phyloP scores from a whole-genome alignment of 1,284 basidiomycete genomes.

The Rhodotorula sp. region DNA sequence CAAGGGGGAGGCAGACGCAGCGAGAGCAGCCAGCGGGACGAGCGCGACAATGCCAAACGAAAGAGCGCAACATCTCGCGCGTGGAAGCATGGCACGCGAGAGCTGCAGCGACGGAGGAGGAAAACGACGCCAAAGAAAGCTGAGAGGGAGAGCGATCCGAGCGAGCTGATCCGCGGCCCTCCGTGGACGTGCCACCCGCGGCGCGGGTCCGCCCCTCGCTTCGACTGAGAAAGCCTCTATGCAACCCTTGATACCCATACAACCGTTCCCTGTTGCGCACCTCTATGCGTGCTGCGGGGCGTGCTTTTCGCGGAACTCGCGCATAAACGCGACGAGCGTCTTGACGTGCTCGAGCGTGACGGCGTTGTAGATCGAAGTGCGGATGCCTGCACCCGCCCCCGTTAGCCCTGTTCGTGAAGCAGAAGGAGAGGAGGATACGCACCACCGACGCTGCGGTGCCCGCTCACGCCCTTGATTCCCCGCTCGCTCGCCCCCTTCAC shows the following conservation, averaged over 20 bases:
- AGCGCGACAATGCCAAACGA: background rate
- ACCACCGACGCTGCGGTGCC: slow-evolving; percentile 71
- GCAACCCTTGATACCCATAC: background rate
- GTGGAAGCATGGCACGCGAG: no score
- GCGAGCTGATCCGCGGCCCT: background rate
- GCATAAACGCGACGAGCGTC: slow-evolving; percentile 57
- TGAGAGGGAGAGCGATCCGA: background rate
- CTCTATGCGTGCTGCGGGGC: background rate
- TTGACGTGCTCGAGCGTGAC: slow-evolving; percentile 74
- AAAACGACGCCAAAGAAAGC: background rate
- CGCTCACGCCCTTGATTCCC: slow-evolving; percentile 83
- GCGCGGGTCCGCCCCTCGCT: no score
- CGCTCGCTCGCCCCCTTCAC: slow-evolving; percentile 72
- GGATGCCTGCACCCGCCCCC: slow-evolving; percentile 69
- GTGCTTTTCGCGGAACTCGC: slow-evolving; percentile 48
- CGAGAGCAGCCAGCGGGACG: no score
- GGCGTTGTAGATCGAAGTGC: slow-evolving; percentile 93
- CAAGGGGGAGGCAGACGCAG: no score
- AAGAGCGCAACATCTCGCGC: background rate
- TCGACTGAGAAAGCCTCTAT: background rate
- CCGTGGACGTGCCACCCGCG: no score
- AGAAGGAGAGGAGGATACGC: slow-evolving; percentile 47
- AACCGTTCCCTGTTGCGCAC: background rate
- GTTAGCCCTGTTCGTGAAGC: background rate
- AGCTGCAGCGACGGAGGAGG: background rate